phyloP scores from a whole-genome alignment of 2,329 filamentous ascomycete genomes.

The Pestalotiopsis sp. region DNA sequence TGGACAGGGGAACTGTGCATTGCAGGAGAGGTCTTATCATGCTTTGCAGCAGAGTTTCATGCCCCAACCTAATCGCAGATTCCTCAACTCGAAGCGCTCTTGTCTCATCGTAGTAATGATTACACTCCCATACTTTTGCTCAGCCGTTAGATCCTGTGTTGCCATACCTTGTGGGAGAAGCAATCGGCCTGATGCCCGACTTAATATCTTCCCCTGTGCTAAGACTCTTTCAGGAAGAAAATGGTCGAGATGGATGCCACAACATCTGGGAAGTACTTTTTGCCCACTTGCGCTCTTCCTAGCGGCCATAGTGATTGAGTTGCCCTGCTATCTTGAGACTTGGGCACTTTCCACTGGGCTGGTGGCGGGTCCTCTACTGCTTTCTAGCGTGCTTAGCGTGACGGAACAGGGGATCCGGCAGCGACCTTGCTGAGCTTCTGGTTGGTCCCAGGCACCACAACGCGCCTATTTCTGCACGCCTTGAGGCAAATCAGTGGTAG shows the following conservation, averaged over 20 bases:
- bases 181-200: not conserved
- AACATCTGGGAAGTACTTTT: not conserved
- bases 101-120: not conserved
- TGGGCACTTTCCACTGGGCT: not conserved
- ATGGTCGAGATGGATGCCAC: not conserved
- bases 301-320: not conserved
- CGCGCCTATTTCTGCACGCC: not conserved
- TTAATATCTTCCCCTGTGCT: not conserved
- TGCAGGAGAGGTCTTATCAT: not conserved
- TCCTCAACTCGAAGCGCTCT: not conserved
- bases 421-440: not conserved
- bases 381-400: not conserved
- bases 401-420: slow-evolving; percentile 1
- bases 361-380: not conserved
- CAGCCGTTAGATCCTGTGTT: not conserved
- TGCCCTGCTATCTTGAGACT: not conserved
- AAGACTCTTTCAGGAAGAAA: not conserved
- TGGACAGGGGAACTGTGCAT: not conserved
- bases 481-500: not conserved
- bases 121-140: not conserved
- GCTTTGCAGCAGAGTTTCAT: not conserved
- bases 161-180: not conserved
- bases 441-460: not conserved
- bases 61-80: not conserved
- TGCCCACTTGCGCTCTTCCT: not conserved